These are phyloP conservation scores for Tanacetum coccineum DNA, from an alignment of 129 eudicot species.

Conservation along the genomic window DNA sequence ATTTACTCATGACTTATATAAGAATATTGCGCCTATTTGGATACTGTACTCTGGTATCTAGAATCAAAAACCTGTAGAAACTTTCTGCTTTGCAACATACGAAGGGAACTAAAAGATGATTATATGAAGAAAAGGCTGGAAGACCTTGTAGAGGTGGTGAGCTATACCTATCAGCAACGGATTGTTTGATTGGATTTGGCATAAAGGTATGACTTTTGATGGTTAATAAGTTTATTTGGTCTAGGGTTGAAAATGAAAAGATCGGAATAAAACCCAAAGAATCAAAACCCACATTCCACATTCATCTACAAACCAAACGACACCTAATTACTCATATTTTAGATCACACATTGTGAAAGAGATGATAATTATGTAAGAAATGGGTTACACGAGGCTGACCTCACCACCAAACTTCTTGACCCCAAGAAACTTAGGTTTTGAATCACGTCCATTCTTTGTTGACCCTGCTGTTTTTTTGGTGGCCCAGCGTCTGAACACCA, in stretches of 20 bases:
- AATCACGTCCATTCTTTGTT: conserved; percentile 90
- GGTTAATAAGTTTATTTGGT: too few relatives aligned
- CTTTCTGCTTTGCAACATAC: background rate
- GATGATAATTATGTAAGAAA: background rate
- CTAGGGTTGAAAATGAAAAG: too few relatives aligned
- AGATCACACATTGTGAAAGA: background rate
- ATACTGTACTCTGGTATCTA: background rate
- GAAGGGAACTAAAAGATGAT: background rate
- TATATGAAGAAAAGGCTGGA: background rate
- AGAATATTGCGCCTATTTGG: background rate
- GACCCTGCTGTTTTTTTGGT: conserved; percentile 93
- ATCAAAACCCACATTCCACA: too few relatives aligned
- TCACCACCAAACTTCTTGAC: conserved; percentile 98
- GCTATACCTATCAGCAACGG: background rate
- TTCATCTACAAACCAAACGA: background rate
- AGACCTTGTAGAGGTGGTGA: background rate
- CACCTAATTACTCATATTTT: background rate
- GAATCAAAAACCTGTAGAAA: background rate
- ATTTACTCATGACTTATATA: background rate
- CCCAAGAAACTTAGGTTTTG: conserved; percentile 85
- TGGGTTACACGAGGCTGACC: conserved; percentile 36
- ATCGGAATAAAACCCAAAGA: too few relatives aligned
- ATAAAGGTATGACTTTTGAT: too few relatives aligned
- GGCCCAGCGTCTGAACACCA: conserved; percentile 91
- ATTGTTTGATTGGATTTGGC: background rate